phyloP scores from a whole-genome alignment of 1,284 basidiomycete species.

The Sphaerobolus stellatus region DNA sequence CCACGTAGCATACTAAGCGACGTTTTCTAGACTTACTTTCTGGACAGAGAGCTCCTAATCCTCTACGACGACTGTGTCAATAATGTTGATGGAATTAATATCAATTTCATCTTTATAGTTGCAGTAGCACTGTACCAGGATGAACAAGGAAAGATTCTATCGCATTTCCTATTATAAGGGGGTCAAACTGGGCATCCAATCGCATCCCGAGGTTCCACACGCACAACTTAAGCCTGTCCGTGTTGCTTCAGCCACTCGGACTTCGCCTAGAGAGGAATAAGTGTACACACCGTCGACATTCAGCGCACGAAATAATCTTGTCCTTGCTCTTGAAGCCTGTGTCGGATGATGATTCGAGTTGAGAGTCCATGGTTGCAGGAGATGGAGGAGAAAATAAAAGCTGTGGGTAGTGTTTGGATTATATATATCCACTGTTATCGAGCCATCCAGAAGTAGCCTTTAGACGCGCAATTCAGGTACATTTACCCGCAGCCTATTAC shows the following conservation, averaged over 20 bases:
- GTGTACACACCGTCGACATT: constrained; percentile 5
- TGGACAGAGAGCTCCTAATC: constrained; percentile 4
- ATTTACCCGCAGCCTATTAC: too few relatives aligned
- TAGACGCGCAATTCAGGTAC: too few relatives aligned
- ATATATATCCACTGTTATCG: too few relatives aligned
- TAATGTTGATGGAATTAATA: background rate
- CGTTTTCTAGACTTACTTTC: background rate
- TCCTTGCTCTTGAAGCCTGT: too few relatives aligned
- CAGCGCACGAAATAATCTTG: constrained; percentile 5
- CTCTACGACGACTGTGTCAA: constrained; percentile 1
- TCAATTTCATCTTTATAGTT: background rate
- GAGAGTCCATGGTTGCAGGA: too few relatives aligned
- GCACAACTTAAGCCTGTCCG: constrained; percentile 8
- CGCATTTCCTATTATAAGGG: constrained; percentile 6
- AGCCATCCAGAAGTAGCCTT: too few relatives aligned
- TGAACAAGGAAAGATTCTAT: constrained; percentile 11
- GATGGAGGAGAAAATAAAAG: too few relatives aligned
- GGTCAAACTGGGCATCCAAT: background rate
- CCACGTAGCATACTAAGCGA: background rate
- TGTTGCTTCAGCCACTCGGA: background rate
- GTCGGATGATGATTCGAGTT: too few relatives aligned
- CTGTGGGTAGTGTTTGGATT: too few relatives aligned
- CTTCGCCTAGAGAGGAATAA: background rate
- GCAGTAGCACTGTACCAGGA: background rate
- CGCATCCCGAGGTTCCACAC: background rate